These are phyloP conservation scores for Colletotrichum euphorbiae DNA, from an alignment of 2,329 filamentous ascomycete species.

Conservation along the genomic window DNA sequence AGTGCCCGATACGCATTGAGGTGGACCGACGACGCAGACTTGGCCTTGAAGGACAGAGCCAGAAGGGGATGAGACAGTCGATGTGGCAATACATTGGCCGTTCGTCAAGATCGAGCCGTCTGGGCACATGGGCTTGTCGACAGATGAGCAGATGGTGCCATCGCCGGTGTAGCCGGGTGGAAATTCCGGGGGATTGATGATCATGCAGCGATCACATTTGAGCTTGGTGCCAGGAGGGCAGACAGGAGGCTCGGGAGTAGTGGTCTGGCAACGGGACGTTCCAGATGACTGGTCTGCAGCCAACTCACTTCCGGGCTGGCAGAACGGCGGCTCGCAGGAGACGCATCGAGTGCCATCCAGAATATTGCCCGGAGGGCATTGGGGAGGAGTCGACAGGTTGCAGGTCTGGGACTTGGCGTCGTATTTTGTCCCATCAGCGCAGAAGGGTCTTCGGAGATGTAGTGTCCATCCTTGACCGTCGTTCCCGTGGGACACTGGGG, in stretches of 20 bases:
- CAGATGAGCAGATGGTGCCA: not conserved
- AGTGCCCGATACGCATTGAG: not conserved
- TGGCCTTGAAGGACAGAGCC: not conserved
- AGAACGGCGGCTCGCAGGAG: fast-evolving
- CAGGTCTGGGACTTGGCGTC: not conserved
- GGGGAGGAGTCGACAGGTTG: fast-evolving
- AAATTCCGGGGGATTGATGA: not conserved
- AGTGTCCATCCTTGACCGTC: not conserved
- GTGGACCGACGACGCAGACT: not conserved
- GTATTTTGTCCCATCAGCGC: not conserved
- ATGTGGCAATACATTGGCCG: not conserved
- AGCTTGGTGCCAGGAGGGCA: not conserved
- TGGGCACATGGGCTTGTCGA: not conserved
- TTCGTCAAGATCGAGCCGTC: not conserved
- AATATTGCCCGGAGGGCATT: not conserved
- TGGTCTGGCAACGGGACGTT: not conserved
- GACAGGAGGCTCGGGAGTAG: fast-evolving
- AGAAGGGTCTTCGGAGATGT: not conserved
- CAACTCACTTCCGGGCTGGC: not conserved
- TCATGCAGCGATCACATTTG: not conserved
- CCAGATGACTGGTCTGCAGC: not conserved
- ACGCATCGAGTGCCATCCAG: not conserved
- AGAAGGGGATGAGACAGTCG: not conserved
- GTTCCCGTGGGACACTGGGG: not conserved
- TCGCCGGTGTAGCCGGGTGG: not conserved